Evolutionary conservation across 2,329 filamentous ascomycete species (phyloP).

Genomic region (Phaeosphaeria sp.): DNA sequence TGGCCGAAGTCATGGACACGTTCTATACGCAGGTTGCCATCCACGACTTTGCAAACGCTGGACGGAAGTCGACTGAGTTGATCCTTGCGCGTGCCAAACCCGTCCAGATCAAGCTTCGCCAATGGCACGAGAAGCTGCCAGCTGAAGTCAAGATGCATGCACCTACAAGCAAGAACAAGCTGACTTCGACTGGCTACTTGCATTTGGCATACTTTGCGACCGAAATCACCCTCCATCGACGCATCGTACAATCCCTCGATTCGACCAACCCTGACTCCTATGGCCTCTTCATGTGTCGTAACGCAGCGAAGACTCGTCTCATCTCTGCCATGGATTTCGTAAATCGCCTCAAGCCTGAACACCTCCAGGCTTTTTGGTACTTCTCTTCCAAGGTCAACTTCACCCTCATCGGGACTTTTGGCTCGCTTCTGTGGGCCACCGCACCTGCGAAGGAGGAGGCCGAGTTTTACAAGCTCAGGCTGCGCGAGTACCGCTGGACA

Average conservation of each 20-base stretch:
- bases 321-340: conserved; percentile 98
- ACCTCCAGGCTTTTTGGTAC: conserved; percentile 92
- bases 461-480: conserved; percentile 84
- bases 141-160: conserved; percentile 68
- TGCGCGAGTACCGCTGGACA: conserved; percentile 94
- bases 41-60: conserved; percentile 70
- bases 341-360: conserved; percentile 84
- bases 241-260: conserved; percentile 82
- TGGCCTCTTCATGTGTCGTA: conserved; percentile 89
- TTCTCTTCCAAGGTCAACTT: conserved; percentile 90
- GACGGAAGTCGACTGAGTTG: conserved; percentile 72
- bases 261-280: conserved; percentile 70
- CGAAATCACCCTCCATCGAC: conserved; percentile 90
- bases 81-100: conserved; percentile 79
- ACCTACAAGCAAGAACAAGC: conserved; percentile 45
- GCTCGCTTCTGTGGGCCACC: conserved; percentile 86
- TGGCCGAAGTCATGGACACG: conserved; percentile 80
- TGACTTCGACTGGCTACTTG: conserved; percentile 66
- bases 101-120: conserved; percentile 80
- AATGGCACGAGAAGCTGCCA: conserved; percentile 79
- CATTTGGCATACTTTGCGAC: conserved; percentile 93
- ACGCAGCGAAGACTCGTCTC: conserved; percentile 88
- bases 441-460: conserved; percentile 86
- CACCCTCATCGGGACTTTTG: conserved; percentile 92
- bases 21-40: conserved; percentile 84